Percentiles rank a stretch among this genome's conserved stretches.
These are phyloP conservation scores for Xerophyta viscosa DNA, from an alignment of 106 monocot species.

Conservation along the genomic window DNA sequence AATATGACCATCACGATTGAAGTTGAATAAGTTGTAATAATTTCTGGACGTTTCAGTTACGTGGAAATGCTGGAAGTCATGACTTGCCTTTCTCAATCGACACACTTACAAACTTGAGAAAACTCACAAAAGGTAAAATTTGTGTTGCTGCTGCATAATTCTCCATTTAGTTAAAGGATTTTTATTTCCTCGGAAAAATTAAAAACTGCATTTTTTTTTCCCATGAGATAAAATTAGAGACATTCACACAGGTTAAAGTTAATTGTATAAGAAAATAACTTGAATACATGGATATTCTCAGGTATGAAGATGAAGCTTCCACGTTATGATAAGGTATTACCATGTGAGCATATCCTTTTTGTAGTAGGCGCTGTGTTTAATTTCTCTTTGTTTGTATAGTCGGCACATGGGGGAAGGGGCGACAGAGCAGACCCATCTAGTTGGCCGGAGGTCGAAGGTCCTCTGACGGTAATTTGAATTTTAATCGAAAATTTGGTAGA, in stretches of 20 bases:
- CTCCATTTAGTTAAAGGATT: too few relatives aligned
- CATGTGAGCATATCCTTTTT: too few relatives aligned
- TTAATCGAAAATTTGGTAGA: slow-evolving; percentile 1
- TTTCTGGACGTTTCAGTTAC: slow-evolving; percentile 45
- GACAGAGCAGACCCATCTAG: slow-evolving; percentile 83
- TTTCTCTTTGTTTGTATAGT: slow-evolving; percentile 37
- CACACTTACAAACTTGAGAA: slow-evolving; percentile 47
- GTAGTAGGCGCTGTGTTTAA: too few relatives aligned
- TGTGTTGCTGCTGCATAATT: neutral
- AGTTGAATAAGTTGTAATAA: too few relatives aligned
- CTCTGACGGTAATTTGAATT: slow-evolving; percentile 43
- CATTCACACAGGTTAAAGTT: too few relatives aligned
- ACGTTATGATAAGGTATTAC: slow-evolving; percentile 98
- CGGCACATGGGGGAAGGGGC: slow-evolving; percentile 85
- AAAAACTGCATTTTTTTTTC: too few relatives aligned
- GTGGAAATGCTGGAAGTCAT: slow-evolving; percentile 98
- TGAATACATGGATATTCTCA: slow-evolving; percentile 12
- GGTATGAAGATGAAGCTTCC: slow-evolving; percentile 87
- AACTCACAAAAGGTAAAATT: slow-evolving; percentile 67
- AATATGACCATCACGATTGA: too few relatives aligned
- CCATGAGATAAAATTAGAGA: too few relatives aligned
- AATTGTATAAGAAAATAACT: too few relatives aligned
- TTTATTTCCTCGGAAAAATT: too few relatives aligned
- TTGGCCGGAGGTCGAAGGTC: slow-evolving; percentile 94
- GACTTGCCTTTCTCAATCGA: slow-evolving; percentile 79